Evolutionary conservation across 2,329 filamentous ascomycete genomes (phyloP).

Genomic region (Stromatinia cepivora): DNA sequence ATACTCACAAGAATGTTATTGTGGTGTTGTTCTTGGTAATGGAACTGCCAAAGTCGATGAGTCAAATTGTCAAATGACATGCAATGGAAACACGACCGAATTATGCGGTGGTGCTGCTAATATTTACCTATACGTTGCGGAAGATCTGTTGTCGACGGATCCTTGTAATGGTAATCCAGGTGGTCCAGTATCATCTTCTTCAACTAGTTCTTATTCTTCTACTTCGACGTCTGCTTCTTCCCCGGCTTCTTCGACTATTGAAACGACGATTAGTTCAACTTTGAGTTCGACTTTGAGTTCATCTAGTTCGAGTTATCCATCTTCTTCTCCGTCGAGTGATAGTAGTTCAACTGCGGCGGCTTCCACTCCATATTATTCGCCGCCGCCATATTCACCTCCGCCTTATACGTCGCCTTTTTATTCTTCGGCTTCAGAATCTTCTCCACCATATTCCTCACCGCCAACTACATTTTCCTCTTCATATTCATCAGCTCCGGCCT

Average conservation of each 20-base stretch:
- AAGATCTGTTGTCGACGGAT: slow-evolving; percentile 51
- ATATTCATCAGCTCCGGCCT: background rate
- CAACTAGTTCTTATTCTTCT: slow-evolving; percentile 1
- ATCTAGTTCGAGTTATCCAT: background rate
- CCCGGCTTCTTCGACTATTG: slow-evolving; percentile 11
- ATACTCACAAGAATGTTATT: slow-evolving; percentile 46
- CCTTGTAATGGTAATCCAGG: slow-evolving; percentile 44
- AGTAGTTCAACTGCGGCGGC: background rate
- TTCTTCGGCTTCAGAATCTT: background rate
- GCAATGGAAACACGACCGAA: slow-evolving; percentile 41
- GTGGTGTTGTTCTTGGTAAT: slow-evolving; percentile 43
- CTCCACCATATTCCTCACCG: background rate
- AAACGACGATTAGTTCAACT: slow-evolving; percentile 5
- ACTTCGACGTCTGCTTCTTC: slow-evolving; percentile 16
- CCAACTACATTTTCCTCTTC: background rate
- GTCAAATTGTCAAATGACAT: slow-evolving; percentile 30
- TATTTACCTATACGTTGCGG: slow-evolving; percentile 47
- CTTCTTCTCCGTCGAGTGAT: background rate
- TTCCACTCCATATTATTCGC: background rate
- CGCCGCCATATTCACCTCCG: background rate
- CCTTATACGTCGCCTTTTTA: background rate
- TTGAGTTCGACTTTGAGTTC: background rate
- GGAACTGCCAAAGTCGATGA: slow-evolving; percentile 32
- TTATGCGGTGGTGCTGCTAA: slow-evolving; percentile 42
- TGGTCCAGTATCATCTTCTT: slow-evolving; percentile 24